Percentiles rank a stretch among this genome's conserved stretches.
Conservation (phyloP, 73 alveolate genomes). For the Uronychia setigera region DNA sequence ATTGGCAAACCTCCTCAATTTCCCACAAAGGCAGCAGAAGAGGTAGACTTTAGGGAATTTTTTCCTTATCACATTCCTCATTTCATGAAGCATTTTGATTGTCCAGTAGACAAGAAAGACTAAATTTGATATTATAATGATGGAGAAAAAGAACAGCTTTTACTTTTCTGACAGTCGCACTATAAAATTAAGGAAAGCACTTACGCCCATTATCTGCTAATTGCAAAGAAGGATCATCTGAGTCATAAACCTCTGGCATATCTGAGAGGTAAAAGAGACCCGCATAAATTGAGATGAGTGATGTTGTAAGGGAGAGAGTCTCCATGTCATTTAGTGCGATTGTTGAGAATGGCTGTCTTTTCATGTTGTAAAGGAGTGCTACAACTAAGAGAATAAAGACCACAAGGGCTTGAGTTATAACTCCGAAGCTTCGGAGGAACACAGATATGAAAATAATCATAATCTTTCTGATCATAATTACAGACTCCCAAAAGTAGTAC, state of each 20-base stretch:
- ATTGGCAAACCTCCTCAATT: background rate
- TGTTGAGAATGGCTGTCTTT: conserved; percentile 23
- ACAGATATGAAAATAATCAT: conserved; percentile 41
- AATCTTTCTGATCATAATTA: conserved; percentile 38
- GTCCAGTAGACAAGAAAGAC: conserved; percentile 19
- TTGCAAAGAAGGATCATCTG: too few species aligned
- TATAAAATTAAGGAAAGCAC: background rate
- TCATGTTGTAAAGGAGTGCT: conserved; percentile 11
- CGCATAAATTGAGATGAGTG: conserved; percentile 17
- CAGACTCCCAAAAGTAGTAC: conserved; percentile 48
- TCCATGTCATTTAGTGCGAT: conserved; percentile 18
- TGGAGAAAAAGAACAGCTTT: background rate
- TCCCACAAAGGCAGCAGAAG: conserved; percentile 11
- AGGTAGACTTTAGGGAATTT: conserved; percentile 11
- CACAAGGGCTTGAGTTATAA: conserved; percentile 46
- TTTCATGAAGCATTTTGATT: conserved; percentile 1
- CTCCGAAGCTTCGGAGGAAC: conserved; percentile 30
- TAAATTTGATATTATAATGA: background rate
- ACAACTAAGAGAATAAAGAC: conserved; percentile 35
- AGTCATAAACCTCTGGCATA: background rate
- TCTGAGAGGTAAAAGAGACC: conserved; percentile 31
- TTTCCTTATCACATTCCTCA: conserved; percentile 3
- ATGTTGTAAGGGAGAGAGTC: conserved; percentile 14
- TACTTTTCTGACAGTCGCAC: background rate
- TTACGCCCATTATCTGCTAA: background rate